Percentiles rank a stretch among this genome's conserved stretches.
Conservation (phyloP, 208 protist species). For the Balamuthia mandrillaris region DNA sequence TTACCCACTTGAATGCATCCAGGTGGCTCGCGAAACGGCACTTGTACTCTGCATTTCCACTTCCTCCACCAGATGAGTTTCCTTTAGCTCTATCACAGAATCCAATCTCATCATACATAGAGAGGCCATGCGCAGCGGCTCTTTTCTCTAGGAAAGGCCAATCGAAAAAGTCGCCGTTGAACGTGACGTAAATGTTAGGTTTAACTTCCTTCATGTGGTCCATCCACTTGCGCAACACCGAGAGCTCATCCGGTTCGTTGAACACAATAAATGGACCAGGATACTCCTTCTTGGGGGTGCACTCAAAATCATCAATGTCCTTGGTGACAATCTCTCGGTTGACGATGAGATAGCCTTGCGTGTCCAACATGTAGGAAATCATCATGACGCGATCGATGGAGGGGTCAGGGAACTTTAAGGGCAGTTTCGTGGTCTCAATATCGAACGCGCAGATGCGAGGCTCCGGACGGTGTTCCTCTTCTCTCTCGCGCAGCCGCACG, state of each 20-base stretch:
- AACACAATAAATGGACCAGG: constrained; percentile 94
- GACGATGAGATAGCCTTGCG: constrained; percentile 95
- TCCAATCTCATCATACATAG: constrained; percentile 68
- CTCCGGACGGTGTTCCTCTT: constrained; percentile 83
- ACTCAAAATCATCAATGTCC: constrained; percentile 99
- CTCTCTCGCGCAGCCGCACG: constrained; percentile 50
- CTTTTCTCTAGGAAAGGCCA: constrained; percentile 97
- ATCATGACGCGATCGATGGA: constrained; percentile 98
- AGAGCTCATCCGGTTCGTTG: constrained; percentile 91
- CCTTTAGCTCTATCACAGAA: constrained; percentile 68
- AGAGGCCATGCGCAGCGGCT: constrained; percentile 65
- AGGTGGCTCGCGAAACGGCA: constrained; percentile 90
- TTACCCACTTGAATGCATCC: constrained; percentile 99
- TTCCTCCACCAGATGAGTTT: constrained; percentile 3
- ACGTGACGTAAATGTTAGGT: constrained; percentile 98
- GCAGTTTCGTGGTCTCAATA: constrained; percentile 99
- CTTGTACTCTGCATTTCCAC: constrained; percentile 85
- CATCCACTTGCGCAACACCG: constrained; percentile 90
- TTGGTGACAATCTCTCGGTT: constrained; percentile 95
- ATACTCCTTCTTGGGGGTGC: constrained; percentile 97
- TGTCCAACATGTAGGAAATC: constrained; percentile 99
- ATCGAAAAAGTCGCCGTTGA: constrained; percentile 99
- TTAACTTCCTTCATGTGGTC: constrained; percentile 90
- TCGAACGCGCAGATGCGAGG: constrained; percentile 92
- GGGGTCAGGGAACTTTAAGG: constrained; percentile 97